Evolutionary conservation across 1,284 basidiomycete species (phyloP).

Genomic region (Papiliotrema fonsecae): DNA sequence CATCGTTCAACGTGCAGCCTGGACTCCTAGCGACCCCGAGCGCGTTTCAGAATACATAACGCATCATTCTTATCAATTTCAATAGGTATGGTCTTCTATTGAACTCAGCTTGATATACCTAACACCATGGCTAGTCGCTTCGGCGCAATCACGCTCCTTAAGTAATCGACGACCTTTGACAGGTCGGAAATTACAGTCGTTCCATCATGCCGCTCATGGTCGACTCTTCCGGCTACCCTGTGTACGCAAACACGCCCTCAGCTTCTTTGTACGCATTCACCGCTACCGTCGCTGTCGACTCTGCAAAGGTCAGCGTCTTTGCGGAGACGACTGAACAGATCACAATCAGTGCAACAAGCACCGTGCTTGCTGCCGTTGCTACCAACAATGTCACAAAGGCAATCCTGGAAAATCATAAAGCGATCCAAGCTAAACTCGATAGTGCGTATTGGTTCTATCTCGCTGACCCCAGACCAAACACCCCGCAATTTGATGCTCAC

Average conservation of each 20-base stretch:
- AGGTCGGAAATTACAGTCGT: too few species aligned
- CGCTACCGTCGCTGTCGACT: background rate
- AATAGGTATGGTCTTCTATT: too few species aligned
- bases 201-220: conserved; percentile 28
- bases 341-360: background rate
- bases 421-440: conserved; percentile 6
- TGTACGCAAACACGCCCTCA: background rate
- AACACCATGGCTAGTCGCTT: too few species aligned
- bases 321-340: background rate
- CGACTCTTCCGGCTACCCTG: conserved; percentile 8
- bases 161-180: background rate
- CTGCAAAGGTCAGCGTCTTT: background rate
- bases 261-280: background rate
- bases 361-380: background rate
- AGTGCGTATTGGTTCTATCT: conserved; percentile 6
- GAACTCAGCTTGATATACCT: too few species aligned
- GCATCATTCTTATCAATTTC: too few species aligned
- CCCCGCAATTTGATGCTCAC: conserved; percentile 27
- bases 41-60: too few species aligned
- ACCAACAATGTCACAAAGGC: background rate
- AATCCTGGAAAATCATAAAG: conserved; percentile 2
- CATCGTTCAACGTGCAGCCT: too few species aligned
- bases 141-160: background rate
- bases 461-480: conserved; percentile 12
- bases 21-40: too few species aligned